These are phyloP conservation scores for Sugiyamaella smithiae DNA, from an alignment of 805 yeast species.

Conservation along the genomic window DNA sequence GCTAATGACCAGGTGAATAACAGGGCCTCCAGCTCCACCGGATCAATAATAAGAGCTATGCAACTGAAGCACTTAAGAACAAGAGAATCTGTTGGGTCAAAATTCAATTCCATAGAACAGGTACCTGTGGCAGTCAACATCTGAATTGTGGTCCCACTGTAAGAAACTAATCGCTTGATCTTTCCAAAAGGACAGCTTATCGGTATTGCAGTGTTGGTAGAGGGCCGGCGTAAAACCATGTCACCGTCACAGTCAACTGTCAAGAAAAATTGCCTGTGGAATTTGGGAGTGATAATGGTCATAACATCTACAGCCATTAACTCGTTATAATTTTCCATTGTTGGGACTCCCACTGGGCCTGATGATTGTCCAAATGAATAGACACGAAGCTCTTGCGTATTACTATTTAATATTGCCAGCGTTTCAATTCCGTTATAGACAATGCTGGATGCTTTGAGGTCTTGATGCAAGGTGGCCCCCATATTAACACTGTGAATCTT, in stretches of 20 bases:
- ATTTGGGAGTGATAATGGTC: slow-evolving; percentile 21
- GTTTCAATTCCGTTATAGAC: slow-evolving; percentile 31
- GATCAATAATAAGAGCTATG: not conserved
- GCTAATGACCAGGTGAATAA: not conserved
- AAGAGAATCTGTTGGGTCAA: not conserved
- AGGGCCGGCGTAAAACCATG: not conserved
- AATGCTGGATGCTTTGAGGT: not conserved
- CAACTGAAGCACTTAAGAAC: not conserved
- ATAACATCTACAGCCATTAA: slow-evolving; percentile 38
- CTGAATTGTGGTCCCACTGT: not conserved
- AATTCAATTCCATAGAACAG: not conserved
- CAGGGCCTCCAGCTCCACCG: not conserved
- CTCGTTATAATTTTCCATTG: slow-evolving; percentile 35
- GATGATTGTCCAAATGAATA: slow-evolving; percentile 45
- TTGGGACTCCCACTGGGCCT: slow-evolving; percentile 35
- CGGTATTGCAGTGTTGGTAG: not conserved
- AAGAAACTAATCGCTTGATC: not conserved
- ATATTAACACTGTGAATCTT: not conserved
- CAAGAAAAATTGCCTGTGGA: not conserved
- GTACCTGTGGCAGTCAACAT: not conserved
- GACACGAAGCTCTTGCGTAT: slow-evolving; percentile 44
- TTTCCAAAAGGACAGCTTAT: not conserved
- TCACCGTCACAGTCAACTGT: slow-evolving; percentile 15
- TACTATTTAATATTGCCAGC: slow-evolving; percentile 46
- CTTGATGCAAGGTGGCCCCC: not conserved